Evolutionary conservation across 1,284 basidiomycete species (phyloP), one percentile per base, ranked within the genome.

Genomic region (Inonotus obliquus): DNA sequence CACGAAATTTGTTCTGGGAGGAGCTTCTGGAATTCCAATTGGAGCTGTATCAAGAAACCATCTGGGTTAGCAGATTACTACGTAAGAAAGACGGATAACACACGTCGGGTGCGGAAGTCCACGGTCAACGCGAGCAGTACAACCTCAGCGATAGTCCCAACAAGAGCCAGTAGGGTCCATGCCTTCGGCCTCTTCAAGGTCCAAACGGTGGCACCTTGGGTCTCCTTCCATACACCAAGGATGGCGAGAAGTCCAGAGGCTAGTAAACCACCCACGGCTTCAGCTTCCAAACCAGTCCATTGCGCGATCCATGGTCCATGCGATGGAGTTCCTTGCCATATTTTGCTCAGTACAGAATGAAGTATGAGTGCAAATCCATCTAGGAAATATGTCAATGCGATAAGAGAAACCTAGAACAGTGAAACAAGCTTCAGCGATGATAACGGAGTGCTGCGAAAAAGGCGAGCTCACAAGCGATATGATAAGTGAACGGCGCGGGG

Each of bases 361-460:
- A 83, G 72, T 55, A 86, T 82, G 68, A 89, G 87, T 7, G 85
- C 77, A 55, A 89, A 75, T 60, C 96, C 80, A 81, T 99, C 82
- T 75, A 94, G 76, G 78, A 99, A 83, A 82, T 92, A 86, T 73
- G 94, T 80, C 76, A 96, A 66, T 77, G 94, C 86, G 73, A 85
- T 69, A 56, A 92, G 77, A 25, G 48, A 49, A 29, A 23, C n/a
- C 48, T 49, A 29, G 13, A 45, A 49, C 11, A 29, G 25, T 25
- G 27, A 44, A 44, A 11, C 41, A 44, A 32, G 32, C 9, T 21
- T 45, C 21, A 45, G 41, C 13, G 14, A 45, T 13, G 41, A 45
- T 21, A 4, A 4, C 2, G n/a, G 1, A 21, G 21, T 25, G 11
- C 23, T 1, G 10, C 19, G n/a, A n/a, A 25, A 25, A 9, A 9